Percentiles rank a stretch among this genome's conserved stretches.
These are phyloP conservation scores for Botryosphaeria dothidea DNA, from an alignment of 2,329 filamentous ascomycete genomes.

Conservation along the genomic window DNA sequence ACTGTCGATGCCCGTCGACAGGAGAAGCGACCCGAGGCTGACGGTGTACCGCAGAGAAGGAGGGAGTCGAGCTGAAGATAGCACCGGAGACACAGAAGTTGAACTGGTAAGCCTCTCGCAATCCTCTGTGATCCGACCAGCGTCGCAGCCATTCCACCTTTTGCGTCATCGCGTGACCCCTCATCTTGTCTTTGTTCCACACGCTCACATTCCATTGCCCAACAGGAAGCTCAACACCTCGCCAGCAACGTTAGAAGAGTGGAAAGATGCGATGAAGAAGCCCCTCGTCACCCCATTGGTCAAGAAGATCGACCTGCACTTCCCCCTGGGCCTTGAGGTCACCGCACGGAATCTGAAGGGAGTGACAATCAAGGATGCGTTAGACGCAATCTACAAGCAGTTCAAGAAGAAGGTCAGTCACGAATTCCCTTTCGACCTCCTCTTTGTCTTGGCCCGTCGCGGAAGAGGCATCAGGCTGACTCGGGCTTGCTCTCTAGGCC, in stretches of 20 bases:
- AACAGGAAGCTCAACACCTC: conserved; percentile 92
- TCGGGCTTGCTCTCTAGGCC: conserved; percentile 53
- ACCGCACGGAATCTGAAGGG: conserved; percentile 89
- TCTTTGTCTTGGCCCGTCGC: not conserved
- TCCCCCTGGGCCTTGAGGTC: conserved; percentile 83
- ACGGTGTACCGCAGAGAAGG: conserved; percentile 61
- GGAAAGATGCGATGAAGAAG: conserved; percentile 76
- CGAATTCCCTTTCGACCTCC: too few relatives aligned
- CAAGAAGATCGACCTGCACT: conserved; percentile 93
- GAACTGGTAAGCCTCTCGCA: conserved; percentile 68
- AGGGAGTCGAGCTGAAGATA: conserved; percentile 70
- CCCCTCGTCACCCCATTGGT: conserved; percentile 77
- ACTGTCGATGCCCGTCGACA: not conserved
- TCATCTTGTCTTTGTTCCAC: not conserved
- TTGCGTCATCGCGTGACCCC: conserved; percentile 3
- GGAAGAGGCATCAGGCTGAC: conserved; percentile 1
- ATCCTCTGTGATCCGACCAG: not conserved
- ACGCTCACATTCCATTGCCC: not conserved
- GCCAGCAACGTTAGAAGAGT: conserved; percentile 69
- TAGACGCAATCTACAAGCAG: conserved; percentile 93
- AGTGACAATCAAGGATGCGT: conserved; percentile 94
- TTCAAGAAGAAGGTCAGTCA: conserved; percentile 88
- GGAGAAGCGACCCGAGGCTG: conserved; percentile 24
- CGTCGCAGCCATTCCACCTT: not conserved
- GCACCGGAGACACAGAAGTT: conserved; percentile 82